Conservation (phyloP, 208 protist species). For the Leishmania guyanensis region DNA sequence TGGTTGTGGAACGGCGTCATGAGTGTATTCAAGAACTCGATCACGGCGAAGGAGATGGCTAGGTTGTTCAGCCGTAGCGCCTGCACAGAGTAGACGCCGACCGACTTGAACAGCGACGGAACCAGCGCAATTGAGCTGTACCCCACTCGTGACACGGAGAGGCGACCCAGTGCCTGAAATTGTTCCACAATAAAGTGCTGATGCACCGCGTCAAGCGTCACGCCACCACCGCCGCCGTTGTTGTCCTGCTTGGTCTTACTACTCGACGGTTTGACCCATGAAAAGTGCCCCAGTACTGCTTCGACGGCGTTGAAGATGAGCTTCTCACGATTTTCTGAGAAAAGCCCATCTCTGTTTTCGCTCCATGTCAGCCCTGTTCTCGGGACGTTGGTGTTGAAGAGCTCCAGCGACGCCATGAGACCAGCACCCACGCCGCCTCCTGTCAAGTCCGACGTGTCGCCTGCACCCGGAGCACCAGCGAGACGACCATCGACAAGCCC, state of each 20-base stretch:
- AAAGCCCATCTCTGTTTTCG: slow-evolving; percentile 90
- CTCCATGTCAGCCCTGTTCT: slow-evolving; percentile 76
- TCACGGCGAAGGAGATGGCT: slow-evolving; percentile 72
- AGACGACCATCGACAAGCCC: slow-evolving; percentile 46
- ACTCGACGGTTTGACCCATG: slow-evolving; percentile 26
- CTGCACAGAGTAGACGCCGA: slow-evolving; percentile 51
- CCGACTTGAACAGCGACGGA: slow-evolving; percentile 57
- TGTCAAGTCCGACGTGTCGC: neutral
- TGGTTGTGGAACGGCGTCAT: slow-evolving; percentile 95
- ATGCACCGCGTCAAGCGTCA: slow-evolving; percentile 7
- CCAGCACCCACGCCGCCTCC: slow-evolving; percentile 8
- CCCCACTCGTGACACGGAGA: slow-evolving; percentile 85
- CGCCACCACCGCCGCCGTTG: neutral
- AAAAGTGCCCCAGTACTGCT: slow-evolving; percentile 65
- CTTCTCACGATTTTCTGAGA: slow-evolving; percentile 92
- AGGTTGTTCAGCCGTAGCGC: slow-evolving; percentile 75
- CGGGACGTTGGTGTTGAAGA: slow-evolving; percentile 93
- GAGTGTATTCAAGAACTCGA: slow-evolving; percentile 90
- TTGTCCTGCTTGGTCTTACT: neutral
- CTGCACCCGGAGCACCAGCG: slow-evolving; percentile 4
- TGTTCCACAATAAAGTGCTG: slow-evolving; percentile 51
- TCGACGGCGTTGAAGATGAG: slow-evolving; percentile 77
- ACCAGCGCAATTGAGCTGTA: slow-evolving; percentile 87
- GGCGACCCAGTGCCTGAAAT: slow-evolving; percentile 83
- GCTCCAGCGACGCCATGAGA: slow-evolving; percentile 39